These are phyloP conservation scores for Mycena floridula DNA, from an alignment of 768 basidiomycete species.

Conservation along the genomic window DNA sequence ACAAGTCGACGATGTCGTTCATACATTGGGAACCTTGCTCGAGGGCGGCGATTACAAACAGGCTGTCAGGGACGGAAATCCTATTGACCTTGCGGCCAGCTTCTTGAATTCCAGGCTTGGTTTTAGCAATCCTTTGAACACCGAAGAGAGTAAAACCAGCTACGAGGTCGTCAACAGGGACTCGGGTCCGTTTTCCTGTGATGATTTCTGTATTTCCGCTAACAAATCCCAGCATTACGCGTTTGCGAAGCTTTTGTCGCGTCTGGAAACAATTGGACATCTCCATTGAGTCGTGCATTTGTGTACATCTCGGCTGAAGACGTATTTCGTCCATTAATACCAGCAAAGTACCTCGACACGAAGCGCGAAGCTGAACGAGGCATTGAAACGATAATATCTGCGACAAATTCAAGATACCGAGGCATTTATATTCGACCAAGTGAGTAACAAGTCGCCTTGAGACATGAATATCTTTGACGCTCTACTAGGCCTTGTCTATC, in stretches of 20 bases:
- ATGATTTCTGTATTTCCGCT: not conserved
- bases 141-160: constrained; percentile 29
- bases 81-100: constrained; percentile 43
- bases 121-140: constrained; percentile 58
- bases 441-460: constrained; percentile 33
- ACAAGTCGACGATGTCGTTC: constrained; percentile 72
- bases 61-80: constrained; percentile 53
- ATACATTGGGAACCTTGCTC: constrained; percentile 88
- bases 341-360: constrained; percentile 84
- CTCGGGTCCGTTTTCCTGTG: constrained; percentile 52
- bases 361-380: constrained; percentile 84
- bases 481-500: constrained; percentile 85
- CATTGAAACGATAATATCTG: constrained; percentile 49
- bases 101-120: constrained; percentile 31
- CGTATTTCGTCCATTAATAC: constrained; percentile 81
- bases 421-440: constrained; percentile 87
- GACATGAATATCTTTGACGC: constrained; percentile 5
- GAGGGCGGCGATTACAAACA: constrained; percentile 79
- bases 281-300: constrained; percentile 55
- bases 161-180: constrained; percentile 89
- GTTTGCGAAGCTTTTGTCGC: constrained; percentile 74
- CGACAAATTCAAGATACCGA: constrained; percentile 35
- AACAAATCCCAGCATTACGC: constrained; percentile 45
- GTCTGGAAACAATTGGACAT: constrained; percentile 26
- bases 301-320: constrained; percentile 96